Percentiles rank a stretch among this genome's conserved stretches.
These are phyloP conservation scores for Kodamaea leandrae DNA, from an alignment of 805 yeast genomes.

Conservation along the genomic window DNA sequence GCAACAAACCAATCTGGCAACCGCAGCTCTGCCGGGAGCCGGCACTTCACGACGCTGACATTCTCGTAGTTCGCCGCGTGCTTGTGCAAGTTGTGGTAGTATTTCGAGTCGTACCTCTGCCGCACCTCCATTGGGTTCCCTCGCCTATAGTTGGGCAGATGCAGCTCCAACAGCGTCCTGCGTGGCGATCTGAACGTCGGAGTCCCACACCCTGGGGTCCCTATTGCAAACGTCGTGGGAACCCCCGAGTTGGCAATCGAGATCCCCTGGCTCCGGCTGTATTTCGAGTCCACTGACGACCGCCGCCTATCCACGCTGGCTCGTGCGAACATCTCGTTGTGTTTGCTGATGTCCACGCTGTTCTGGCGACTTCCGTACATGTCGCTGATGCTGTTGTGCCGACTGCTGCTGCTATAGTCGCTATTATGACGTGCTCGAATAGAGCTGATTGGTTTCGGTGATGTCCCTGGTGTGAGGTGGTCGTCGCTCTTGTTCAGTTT, in stretches of 20 bases:
- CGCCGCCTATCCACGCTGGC: constrained; percentile 25
- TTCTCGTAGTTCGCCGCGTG: constrained; percentile 30
- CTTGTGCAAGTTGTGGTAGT: constrained; percentile 39
- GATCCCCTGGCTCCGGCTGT: constrained; percentile 13
- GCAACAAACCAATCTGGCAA: constrained; percentile 75
- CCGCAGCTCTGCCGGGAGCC: constrained; percentile 58
- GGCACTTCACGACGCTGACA: constrained; percentile 41
- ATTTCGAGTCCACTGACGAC: constrained; percentile 35
- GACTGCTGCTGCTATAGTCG: too few species aligned
- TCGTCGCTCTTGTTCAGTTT: constrained; percentile 33
- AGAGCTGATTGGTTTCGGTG: constrained; percentile 21
- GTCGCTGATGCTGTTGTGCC: neutral
- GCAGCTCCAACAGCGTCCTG: constrained; percentile 8
- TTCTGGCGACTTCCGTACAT: neutral
- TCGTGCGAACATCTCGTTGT: constrained; percentile 19
- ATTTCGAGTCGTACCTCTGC: constrained; percentile 29
- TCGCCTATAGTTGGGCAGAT: constrained; percentile 7
- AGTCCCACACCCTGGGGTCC: neutral
- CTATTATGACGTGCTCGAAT: neutral
- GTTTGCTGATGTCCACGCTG: neutral
- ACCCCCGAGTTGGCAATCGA: too few species aligned
- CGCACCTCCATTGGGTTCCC: constrained; percentile 11
- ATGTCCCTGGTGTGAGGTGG: constrained; percentile 26
- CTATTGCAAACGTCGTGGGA: neutral
- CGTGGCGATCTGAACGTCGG: constrained; percentile 7